Evolutionary conservation across 2,329 filamentous ascomycete genomes (phyloP).

Genomic region (Rutstroemia sp.): DNA sequence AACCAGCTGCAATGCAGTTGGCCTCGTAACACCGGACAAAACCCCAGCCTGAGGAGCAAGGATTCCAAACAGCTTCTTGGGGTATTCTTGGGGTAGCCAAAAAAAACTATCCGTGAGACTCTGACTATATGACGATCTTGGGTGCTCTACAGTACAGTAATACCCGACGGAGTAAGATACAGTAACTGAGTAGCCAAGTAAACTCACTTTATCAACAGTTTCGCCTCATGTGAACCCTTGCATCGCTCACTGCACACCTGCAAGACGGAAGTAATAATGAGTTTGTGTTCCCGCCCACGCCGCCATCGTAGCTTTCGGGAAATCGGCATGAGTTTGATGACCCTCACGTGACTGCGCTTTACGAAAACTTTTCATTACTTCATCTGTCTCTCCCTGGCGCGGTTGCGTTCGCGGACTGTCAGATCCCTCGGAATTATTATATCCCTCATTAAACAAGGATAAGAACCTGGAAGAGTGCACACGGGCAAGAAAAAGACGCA

Average conservation of each 20-base stretch:
- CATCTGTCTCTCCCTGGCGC: background rate
- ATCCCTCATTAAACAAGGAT: slow-evolving; percentile 4
- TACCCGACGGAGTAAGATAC: background rate
- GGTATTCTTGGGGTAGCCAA: background rate
- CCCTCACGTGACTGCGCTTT: background rate
- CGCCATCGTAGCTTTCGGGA: background rate
- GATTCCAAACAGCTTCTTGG: background rate
- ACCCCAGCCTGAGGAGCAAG: too few relatives aligned
- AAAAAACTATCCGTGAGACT: background rate
- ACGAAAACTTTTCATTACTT: background rate
- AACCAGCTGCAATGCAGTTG: background rate
- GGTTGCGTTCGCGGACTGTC: background rate
- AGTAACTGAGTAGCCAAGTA: too few relatives aligned
- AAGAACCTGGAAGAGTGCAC: background rate
- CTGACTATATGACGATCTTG: background rate
- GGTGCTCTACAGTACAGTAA: background rate
- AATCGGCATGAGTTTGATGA: background rate
- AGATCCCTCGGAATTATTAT: slow-evolving; percentile 2
- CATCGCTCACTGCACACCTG: background rate
- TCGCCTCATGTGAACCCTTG: slow-evolving; percentile 2
- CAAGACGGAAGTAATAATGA: background rate
- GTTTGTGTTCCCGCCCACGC: background rate
- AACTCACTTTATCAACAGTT: background rate
- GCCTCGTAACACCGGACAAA: background rate
- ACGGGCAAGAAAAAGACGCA: background rate